A percentile compares a stretch with the other conserved stretches of the same genome.
Conservation (phyloP, 257 asterid genomes). For the Schizonepeta tenuifolia region DNA sequence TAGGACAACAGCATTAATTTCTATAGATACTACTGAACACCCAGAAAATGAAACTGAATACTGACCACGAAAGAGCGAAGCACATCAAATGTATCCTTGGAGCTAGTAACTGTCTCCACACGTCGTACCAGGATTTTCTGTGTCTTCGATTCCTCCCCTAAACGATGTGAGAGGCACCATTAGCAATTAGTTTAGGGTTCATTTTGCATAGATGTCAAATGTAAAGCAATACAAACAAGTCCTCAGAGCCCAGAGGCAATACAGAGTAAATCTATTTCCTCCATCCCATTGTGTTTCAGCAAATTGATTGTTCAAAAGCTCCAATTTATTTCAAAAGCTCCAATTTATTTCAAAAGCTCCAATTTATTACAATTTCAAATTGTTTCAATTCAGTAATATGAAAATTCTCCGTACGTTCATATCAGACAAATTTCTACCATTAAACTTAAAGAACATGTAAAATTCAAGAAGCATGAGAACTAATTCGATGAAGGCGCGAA, state of each 20-base stretch:
- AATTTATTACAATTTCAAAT: not conserved
- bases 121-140: constrained; percentile 77
- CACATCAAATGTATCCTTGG: constrained; percentile 63
- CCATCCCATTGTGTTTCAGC: not conserved
- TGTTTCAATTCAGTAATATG: not conserved
- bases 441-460: not conserved
- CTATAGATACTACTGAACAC: not conserved
- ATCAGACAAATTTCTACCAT: not conserved
- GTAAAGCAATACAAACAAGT: constrained; percentile 3
- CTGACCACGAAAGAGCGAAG: constrained; percentile 79
- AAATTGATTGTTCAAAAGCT: constrained; percentile 2
- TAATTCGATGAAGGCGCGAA: constrained; percentile 11
- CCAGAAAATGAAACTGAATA: constrained; percentile 22
- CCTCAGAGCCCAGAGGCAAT: not conserved
- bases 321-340: not conserved
- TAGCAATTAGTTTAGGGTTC: not conserved
- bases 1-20: not conserved
- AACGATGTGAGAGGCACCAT: constrained; percentile 28
- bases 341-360: constrained; percentile 1
- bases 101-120: constrained; percentile 74
- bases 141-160: constrained; percentile 63
- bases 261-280: constrained; percentile 1
- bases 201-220: not conserved
- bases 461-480: not conserved
- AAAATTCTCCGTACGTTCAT: not conserved